Evolutionary conservation across 331 rosid genomes (phyloP), one percentile per base, ranked within the genome.

Genomic region (Prunus yedoensis): DNA sequence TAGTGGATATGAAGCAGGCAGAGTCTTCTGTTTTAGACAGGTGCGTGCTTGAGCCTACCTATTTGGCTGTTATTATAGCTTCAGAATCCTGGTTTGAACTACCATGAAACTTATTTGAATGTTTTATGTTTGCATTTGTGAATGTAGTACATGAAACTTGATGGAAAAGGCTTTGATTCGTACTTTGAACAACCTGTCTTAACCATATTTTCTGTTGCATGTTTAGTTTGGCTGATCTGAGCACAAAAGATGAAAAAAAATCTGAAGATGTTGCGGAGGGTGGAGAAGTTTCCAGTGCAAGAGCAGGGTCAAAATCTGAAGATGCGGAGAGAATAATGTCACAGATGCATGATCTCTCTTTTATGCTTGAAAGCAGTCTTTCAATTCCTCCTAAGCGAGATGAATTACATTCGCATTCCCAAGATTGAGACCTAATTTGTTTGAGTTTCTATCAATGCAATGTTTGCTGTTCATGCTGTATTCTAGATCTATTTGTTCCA

Each of bases 261-360:
- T 69, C 77, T 4, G 80, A 73, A 73, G 81, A 64, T 21, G 38
- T 5, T 16, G 21, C 15, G 20, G 73, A 75, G 78, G 43, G 73
- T 18, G 62, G 65, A 50, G 87, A 72, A 78, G 76, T 69, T 79
- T 78, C 87, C 54, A 41, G 78, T 71, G 75, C 80, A 70, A 80
- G 80, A 69, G 74, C 66, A 61, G 75, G 71, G 78, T 76, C 94
- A 45, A 83, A 80, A 70, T 80, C 75, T 17, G 83, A 86, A 71
- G 91, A 86, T 35, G 82, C 77, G 76, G 90, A 89, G 83, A 79
- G 32, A 82, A 62, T 89, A 81, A 50, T 89, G 81, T 87, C 90
- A 27, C 97, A 89, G 82, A 95, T 92, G 98, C 96, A 88, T 69
- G 93, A 95, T 80, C 91, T 95, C 64, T 91, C 96, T 51, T 95